phyloP scores from a whole-genome alignment of 1,284 basidiomycete species.

The Kwoniella shivajii region DNA sequence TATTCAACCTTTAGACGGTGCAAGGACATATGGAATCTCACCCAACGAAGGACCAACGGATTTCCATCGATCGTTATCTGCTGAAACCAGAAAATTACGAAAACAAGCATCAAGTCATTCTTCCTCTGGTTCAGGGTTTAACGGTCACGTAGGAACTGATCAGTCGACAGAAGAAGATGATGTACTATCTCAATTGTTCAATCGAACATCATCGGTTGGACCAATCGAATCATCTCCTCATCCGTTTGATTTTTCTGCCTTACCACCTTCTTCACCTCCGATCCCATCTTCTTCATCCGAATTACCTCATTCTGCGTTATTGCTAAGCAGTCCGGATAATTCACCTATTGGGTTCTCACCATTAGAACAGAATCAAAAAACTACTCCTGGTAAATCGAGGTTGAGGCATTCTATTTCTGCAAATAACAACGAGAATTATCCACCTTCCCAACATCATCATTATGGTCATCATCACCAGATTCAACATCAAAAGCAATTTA shows the following conservation, averaged over 20 bases:
- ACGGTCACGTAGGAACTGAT: constrained; percentile 7
- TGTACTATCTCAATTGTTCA: constrained; percentile 40
- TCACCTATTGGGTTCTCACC: constrained; percentile 13
- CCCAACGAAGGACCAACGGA: constrained; percentile 11
- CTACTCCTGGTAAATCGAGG: constrained; percentile 10
- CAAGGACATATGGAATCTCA: constrained; percentile 10
- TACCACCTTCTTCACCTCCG: constrained; percentile 46
- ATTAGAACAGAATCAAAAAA: constrained; percentile 8
- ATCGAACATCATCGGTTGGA: constrained; percentile 38
- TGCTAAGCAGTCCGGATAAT: constrained; percentile 33
- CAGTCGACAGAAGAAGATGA: constrained; percentile 35
- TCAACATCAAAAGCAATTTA: not conserved
- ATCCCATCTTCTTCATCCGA: constrained; percentile 16
- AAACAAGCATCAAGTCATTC: too few relatives aligned
- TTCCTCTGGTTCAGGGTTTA: not conserved
- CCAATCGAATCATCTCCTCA: constrained; percentile 18
- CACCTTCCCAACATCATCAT: too few relatives aligned
- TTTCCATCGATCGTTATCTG: constrained; percentile 19
- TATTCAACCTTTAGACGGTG: not conserved
- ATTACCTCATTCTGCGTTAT: constrained; percentile 39
- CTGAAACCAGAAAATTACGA: constrained; percentile 3
- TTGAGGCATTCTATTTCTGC: constrained; percentile 15
- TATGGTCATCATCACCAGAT: not conserved
- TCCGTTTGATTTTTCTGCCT: constrained; percentile 46
- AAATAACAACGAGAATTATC: not conserved